Evolutionary conservation across 2,329 filamentous ascomycete species (phyloP), one percentile per base, ranked within the genome.

Genomic region (Colletotrichum tanaceti): DNA sequence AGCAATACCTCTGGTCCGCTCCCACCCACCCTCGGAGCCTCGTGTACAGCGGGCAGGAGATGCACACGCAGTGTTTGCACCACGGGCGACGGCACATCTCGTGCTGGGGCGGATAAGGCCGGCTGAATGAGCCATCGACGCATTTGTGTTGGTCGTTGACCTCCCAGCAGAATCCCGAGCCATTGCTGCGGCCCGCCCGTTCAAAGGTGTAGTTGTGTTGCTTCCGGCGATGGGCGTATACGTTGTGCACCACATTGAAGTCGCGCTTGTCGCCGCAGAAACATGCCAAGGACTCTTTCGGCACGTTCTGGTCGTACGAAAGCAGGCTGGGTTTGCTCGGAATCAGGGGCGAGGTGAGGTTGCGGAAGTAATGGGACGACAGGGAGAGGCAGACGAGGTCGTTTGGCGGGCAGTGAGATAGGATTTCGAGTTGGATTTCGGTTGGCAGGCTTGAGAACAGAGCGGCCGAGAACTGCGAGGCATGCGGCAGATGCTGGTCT

Each of bases 361-460:
- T 13, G 6, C 65, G 65, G 1, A 68, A 28, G 3, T 9, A 22
- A 11, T 44, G 53, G 2, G 52, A 68, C 20, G 61, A 18, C 1
- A 68, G 32, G 7, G 54, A 68, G 9, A 68, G 32, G 20, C 65
- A 68, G 18, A 68, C 7, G 32, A 68, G 32, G n/a, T 65, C 61
- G 41, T 49, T 50, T 5, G 47, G 35, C 4, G 3, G 32, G 18
- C 54, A 68, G 32, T 65, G 13, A 0, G 39, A 58, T 2, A 68
- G 10, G 2, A 65, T 44, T 5, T 44, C 61, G 1, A 59, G 24
- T n/a, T 28, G 22, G 2, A 68, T 39, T 43, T 68, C 61, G 18
- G 35, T 20, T 4, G 65, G 65, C 1, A 64, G 46, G 18, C 28
- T 58, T 4, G 22, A 5, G 3, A 64, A 64, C 20, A 62, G 47